Base-by-base conservation (phyloP, 176 grass and related monocot genomes). In the Poa pratensis region DNA sequence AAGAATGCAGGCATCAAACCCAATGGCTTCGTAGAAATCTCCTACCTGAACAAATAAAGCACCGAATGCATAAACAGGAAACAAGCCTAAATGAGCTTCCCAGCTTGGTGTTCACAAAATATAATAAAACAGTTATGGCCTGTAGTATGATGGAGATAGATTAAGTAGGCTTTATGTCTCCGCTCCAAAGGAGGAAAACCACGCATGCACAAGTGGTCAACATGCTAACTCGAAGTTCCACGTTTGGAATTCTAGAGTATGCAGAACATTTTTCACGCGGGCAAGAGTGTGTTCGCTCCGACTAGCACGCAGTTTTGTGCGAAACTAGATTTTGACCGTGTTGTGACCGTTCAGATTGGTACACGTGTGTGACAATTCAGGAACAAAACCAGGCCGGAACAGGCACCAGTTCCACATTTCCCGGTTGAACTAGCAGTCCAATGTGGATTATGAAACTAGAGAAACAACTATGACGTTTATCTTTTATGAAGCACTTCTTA, bases 1-100 rank as follows among this genome's bases (percentile, higher is more conserved):
- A 60, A 98, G 93, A 83, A 98, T 91, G 86, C 96, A 98, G 39
- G 93, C 96, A 92, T 98, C 96, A 90, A 98, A 98, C 51, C 96
- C 96, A 81, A 98, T 59, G 49, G 96, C 93, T 79, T 98, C 96
- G 14, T 98, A 98, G 76, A 98, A 98, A 32, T 98, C 96, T 79
- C 96, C 96, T 73, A 98, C 96, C 96, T 98, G 85, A 84, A 87
- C 54, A 84, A 63, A 57, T 55, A 45, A 82, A 84, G 45, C 43
- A 77, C 71, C 16, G 49, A 40, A 73, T 80, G 43, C 45, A 68
- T 80, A 69, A 83, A 43, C 37, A 5, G 16, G 65, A 18, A 73
- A 43, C 19, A 20, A 73, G 37, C 46, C 63, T 24, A n/a, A 60
- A 70, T 82, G 28, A 32, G 73, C 15, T 71, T 63, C 23, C 26